Evolutionary conservation across 1,139 yeast species (phyloP), one percentile per base, ranked within the genome.

Genomic region (Pichia sp.): DNA sequence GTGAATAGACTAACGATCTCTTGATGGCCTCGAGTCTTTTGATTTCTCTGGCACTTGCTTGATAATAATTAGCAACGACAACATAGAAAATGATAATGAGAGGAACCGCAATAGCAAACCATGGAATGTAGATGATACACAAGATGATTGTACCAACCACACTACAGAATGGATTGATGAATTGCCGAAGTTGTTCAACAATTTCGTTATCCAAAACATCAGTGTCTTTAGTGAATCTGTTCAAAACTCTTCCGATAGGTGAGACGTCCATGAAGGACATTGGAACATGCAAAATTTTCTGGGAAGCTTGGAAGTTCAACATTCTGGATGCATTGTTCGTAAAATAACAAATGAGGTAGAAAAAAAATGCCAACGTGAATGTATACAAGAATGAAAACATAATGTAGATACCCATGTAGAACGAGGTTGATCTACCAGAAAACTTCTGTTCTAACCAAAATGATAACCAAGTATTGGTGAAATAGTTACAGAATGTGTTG

Each of bases 381-480:
- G 77, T 72, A 55, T 76, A 55, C 33, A 64, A 42, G 24, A 66
- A 49, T 9, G 77, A 71, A 55, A 79, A 77, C 77, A 83, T 72
- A 46, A 84, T 81, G 63, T 86, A 87, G 40, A 86, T 58, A 2
- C 90, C 96, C 72, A 88, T 86, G 68, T 90, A 91, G 61, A 82
- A 80, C 3, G 79, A 78, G 50, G 77, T 73, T 1, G 80, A 60
- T 51, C 77, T 71, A 20, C 64, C 66, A 1, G 64, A 55, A 64
- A 85, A 89, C 66, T 79, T 83, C 52, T 74, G 53, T 24, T 77
- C 79, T 3, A 87, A 77, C 97, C 97, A 91, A 69, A 81, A 91
- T 0, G 96, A 85, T 58, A 91, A 75, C 96, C 96, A 91, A 24
- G 85, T 84, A 63, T 86, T 87, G 41, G 87, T 77, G 66, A 88